Evolutionary conservation across 2,329 filamentous ascomycete genomes (phyloP).

Genomic region (Alternaria angustiovoidea): DNA sequence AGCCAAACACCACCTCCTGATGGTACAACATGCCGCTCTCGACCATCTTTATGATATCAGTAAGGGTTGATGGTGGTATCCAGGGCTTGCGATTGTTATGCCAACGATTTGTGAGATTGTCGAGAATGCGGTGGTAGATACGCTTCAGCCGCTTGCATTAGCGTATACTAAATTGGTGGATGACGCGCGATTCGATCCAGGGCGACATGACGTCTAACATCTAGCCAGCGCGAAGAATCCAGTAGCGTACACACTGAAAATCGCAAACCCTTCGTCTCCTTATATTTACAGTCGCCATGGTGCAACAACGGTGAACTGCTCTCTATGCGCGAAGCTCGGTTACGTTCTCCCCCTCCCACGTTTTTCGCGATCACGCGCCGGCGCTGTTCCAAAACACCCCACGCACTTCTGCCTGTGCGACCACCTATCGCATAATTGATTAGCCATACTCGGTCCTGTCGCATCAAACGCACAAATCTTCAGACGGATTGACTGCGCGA

Average conservation of each 20-base stretch:
- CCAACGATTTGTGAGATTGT: not conserved
- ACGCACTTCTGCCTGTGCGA: conserved; percentile 7
- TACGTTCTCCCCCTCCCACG: conserved; percentile 6
- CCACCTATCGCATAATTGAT: conserved; percentile 1
- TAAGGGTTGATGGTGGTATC: not conserved
- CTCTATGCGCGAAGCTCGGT: conserved; percentile 20
- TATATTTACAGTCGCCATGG: not conserved
- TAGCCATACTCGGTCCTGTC: not conserved
- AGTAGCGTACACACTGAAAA: not conserved
- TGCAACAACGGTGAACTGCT: conserved; percentile 2
- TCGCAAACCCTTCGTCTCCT: not conserved
- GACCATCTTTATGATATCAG: not conserved
- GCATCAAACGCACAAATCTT: not conserved
- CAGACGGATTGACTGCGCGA: not conserved
- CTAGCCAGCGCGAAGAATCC: conserved; percentile 3
- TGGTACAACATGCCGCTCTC: not conserved
- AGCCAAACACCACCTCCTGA: not conserved
- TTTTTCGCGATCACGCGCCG: conserved; percentile 12
- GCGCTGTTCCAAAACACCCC: conserved; percentile 10
- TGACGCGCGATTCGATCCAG: conserved; percentile 20
- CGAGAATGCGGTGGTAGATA: not conserved
- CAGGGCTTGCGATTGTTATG: not conserved
- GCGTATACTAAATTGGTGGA: conserved; percentile 13
- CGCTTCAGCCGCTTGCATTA: conserved; percentile 13
- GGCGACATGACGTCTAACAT: conserved; percentile 24